Evolutionary conservation across 192 early-diverging fungal genomes (phyloP), one percentile per base, ranked within the genome.

Genomic region (Obelidium mucronatum): DNA sequence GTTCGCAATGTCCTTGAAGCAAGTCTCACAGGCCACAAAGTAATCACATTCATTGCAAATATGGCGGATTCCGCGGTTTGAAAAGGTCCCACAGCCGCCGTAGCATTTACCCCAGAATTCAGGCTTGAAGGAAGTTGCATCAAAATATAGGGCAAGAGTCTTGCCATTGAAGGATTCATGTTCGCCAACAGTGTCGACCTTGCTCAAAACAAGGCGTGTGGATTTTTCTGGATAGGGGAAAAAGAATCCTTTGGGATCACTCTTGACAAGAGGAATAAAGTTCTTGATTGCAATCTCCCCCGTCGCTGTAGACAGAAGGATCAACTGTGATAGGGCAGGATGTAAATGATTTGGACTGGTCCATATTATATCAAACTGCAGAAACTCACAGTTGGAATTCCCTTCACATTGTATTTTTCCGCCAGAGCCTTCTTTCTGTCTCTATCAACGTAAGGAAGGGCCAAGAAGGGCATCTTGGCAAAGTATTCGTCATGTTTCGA

Each of bases 121-220:
- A 36, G 69, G 55, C 6, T 15, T 6, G 24, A 59, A 72, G 1
- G 52, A 36, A 2, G 53, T 13, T 26, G 69, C 52, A 33, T 72
- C 69, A 56, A 72, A 56, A 54, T 72, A 72, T 2, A 72, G 3
- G 15, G 69, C 69, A 54, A 72, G 13, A 6, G 51, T 56, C 30
- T 72, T 58, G 5, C 53, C 69, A 2, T 35, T 36, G 36, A 58
- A 39, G 31, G 13, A 1, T 3, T 26, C 11, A 0, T 58, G 52
- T 8, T 54, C 35, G 5, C 33, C 31, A 33, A 39, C 53, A 15
- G 69, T 31, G 28, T 8, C 24, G n/a, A 15, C 62, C 24, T 34
- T 5, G 55, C 13, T 26, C 31, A 64, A 11, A 15, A 58, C 34
- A 6, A 54, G 22, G 36, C 69, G 69, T 6, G 36, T 24, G 4